Percentiles rank a stretch among this genome's conserved stretches.
Conservation (phyloP, 306 rosid species). For the Malus sieversii region DNA sequence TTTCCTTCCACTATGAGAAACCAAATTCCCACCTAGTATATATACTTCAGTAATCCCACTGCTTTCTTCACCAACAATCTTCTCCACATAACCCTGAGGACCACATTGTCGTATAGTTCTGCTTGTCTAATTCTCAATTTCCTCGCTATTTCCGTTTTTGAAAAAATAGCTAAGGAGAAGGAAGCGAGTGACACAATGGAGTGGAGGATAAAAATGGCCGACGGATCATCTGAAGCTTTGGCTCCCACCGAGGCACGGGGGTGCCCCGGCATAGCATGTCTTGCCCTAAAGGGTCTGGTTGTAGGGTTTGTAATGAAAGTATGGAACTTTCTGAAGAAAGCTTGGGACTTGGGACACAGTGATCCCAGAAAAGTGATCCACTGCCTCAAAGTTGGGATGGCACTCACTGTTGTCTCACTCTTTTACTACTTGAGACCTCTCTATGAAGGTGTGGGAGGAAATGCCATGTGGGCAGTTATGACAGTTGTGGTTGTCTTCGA, state of each 20-base stretch:
- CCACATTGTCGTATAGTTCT: neutral
- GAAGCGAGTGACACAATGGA: slow-evolving; percentile 25
- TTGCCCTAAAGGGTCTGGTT: slow-evolving; percentile 24
- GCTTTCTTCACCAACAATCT: slow-evolving; percentile 5
- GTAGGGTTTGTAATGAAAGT: slow-evolving; percentile 31
- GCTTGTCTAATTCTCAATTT: neutral
- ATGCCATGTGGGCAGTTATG: slow-evolving; percentile 82
- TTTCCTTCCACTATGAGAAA: neutral
- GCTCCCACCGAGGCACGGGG: slow-evolving; percentile 11
- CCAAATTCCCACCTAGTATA: slow-evolving; percentile 15
- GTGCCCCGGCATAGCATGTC: slow-evolving; percentile 6
- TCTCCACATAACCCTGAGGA: neutral
- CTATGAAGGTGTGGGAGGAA: slow-evolving; percentile 68
- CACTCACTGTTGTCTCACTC: slow-evolving; percentile 66
- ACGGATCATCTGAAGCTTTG: slow-evolving; percentile 28
- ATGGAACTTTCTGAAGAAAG: slow-evolving; percentile 44
- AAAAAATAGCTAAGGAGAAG: slow-evolving; percentile 27
- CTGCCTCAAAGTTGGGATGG: slow-evolving; percentile 67
- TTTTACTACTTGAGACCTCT: slow-evolving; percentile 76
- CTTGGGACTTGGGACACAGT: slow-evolving; percentile 61
- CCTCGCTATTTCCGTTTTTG: neutral
- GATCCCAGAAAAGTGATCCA: slow-evolving; percentile 84
- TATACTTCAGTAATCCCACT: slow-evolving; percentile 5
- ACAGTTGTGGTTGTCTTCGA: slow-evolving; percentile 77
- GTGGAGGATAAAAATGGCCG: slow-evolving; percentile 56